These are phyloP conservation scores for Pleurotus citrinopileatus DNA, from an alignment of 768 basidiomycete species.

Conservation along the genomic window DNA sequence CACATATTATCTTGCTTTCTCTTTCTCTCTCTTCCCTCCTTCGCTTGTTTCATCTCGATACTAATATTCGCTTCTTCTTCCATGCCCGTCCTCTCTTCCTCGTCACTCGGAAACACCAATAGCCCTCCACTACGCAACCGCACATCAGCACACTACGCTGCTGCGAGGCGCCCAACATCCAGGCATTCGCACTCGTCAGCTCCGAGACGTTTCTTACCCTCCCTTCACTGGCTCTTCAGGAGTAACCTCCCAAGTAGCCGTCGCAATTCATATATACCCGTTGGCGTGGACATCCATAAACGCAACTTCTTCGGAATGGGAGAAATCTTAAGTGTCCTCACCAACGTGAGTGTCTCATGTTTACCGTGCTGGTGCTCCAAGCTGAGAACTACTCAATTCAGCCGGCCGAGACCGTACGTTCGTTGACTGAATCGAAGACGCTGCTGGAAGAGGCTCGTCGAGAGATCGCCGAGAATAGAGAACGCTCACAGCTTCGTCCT, in stretches of 20 bases:
- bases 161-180: constrained; percentile 3
- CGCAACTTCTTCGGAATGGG: constrained; percentile 79
- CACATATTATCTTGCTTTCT: neutral
- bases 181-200: constrained; percentile 2
- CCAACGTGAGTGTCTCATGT: constrained; percentile 75
- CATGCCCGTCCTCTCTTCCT: constrained; percentile 1
- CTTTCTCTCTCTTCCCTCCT: neutral
- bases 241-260: constrained; percentile 64
- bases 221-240: constrained; percentile 74
- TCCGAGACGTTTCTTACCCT: constrained; percentile 14
- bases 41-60: constrained; percentile 5
- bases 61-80: constrained; percentile 7
- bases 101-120: constrained; percentile 5
- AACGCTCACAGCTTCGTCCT: constrained; percentile 61
- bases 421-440: constrained; percentile 72
- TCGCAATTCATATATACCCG: constrained; percentile 55
- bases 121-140: neutral
- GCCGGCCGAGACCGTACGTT: constrained; percentile 79
- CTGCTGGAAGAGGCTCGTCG: constrained; percentile 75
- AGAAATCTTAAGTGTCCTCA: constrained; percentile 71
- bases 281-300: constrained; percentile 49
- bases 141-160: neutral
- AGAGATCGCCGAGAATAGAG: constrained; percentile 68
- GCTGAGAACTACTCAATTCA: too few relatives aligned
- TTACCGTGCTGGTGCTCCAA: too few relatives aligned